Percentiles rank a stretch among this genome's conserved stretches.
These are phyloP conservation scores for Fusarium lateritium DNA, from an alignment of 2,329 filamentous ascomycete species.

Conservation along the genomic window DNA sequence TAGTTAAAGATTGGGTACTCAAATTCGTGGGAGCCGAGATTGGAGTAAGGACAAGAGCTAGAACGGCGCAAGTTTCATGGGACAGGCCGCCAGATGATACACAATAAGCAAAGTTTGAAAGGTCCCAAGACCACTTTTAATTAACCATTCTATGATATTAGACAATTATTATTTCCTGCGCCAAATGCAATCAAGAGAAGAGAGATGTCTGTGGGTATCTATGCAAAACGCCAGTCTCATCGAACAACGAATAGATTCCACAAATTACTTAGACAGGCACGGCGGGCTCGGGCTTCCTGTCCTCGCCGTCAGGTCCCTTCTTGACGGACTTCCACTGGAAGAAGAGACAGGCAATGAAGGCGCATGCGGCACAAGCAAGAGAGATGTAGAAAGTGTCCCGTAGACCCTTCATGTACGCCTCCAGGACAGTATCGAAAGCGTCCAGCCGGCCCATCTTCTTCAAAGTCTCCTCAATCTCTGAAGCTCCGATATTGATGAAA, in stretches of 20 bases:
- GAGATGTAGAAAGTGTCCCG: slow-evolving; percentile 68
- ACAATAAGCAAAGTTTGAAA: slow-evolving; percentile 47
- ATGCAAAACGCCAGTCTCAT: slow-evolving; percentile 41
- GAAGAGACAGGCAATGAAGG: slow-evolving; percentile 61
- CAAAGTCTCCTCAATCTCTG: slow-evolving; percentile 63
- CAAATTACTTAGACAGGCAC: slow-evolving; percentile 40
- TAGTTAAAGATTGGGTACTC: slow-evolving; percentile 82
- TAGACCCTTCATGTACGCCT: slow-evolving; percentile 66
- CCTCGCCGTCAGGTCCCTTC: slow-evolving; percentile 53
- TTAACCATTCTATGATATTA: slow-evolving; percentile 25
- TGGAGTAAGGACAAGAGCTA: slow-evolving; percentile 28
- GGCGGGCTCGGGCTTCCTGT: slow-evolving; percentile 48
- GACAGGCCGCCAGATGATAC: slow-evolving; percentile 60
- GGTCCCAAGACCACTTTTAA: slow-evolving; percentile 2
- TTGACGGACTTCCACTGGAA: slow-evolving; percentile 70
- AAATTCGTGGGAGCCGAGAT: slow-evolving; percentile 72
- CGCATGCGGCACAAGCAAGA: slow-evolving; percentile 61
- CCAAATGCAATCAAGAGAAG: slow-evolving; percentile 38
- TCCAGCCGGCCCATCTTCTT: slow-evolving; percentile 58
- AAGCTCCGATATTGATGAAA: slow-evolving; percentile 69
- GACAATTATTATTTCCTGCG: slow-evolving; percentile 25
- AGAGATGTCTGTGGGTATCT: slow-evolving; percentile 48
- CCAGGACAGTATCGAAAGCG: slow-evolving; percentile 59
- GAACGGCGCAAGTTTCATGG: slow-evolving; percentile 51
- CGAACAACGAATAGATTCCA: slow-evolving; percentile 3